Evolutionary conservation across 768 basidiomycete genomes (phyloP).

Genomic region (Piloderma croceum): DNA sequence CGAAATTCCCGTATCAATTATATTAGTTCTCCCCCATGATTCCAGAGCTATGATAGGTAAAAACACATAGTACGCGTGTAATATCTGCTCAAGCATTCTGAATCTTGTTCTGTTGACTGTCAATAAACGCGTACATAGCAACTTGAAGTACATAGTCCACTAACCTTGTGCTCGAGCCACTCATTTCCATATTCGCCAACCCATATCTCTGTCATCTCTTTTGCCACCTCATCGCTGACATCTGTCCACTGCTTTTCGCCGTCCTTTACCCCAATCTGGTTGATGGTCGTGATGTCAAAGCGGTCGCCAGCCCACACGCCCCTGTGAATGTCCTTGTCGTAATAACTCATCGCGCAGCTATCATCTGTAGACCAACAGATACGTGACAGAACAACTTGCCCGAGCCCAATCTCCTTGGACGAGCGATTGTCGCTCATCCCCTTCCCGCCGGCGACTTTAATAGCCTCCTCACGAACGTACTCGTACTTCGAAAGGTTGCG

Average conservation of each 20-base stretch:
- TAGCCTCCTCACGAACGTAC: conserved; percentile 5
- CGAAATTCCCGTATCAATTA: too few relatives aligned
- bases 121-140: too few relatives aligned
- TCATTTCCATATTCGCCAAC: too few relatives aligned
- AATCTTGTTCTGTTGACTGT: too few relatives aligned
- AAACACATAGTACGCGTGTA: too few relatives aligned
- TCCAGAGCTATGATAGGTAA: too few relatives aligned
- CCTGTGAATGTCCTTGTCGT: conserved; percentile 1
- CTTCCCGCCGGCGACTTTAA: conserved; percentile 2
- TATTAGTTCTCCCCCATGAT: too few relatives aligned
- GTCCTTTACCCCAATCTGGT: background rate
- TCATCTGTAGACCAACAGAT: conserved; percentile 8
- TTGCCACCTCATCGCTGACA: conserved; percentile 9
- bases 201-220: conserved; percentile 8
- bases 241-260: conserved; percentile 7
- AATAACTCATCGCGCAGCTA: background rate
- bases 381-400: conserved; percentile 4
- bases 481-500: conserved; percentile 8
- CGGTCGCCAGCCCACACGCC: conserved; percentile 10
- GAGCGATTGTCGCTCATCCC: too few relatives aligned
- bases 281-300: conserved; percentile 5
- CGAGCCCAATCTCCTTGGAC: background rate
- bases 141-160: too few relatives aligned
- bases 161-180: too few relatives aligned
- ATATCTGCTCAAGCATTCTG: too few relatives aligned